A percentile compares a stretch with the other conserved stretches of the same genome.
Evolutionary conservation across 495 filamentous ascomycete genomes (phyloP).

Genomic region (Penicillium flavigenum): DNA sequence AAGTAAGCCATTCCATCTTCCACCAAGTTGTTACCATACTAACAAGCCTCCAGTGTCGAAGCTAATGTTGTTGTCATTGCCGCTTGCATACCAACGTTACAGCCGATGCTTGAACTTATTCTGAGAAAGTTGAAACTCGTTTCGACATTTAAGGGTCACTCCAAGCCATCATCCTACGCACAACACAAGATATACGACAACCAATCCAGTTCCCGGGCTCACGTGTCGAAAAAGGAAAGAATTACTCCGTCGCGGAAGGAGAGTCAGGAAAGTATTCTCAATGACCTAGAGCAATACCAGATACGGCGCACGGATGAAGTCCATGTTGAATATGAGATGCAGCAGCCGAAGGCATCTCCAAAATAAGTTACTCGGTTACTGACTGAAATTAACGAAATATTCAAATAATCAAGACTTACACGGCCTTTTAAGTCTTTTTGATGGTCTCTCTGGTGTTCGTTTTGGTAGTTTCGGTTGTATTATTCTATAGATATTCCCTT

Average conservation of each 20-base stretch:
- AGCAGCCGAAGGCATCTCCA: neutral
- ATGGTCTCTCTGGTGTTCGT: too few relatives aligned
- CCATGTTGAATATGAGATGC: constrained; percentile 7
- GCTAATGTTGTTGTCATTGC: constrained; percentile 32
- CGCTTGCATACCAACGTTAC: constrained; percentile 30
- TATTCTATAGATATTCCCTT: too few relatives aligned
- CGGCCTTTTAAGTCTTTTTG: too few relatives aligned
- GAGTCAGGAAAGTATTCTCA: constrained; percentile 7
- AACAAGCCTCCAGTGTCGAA: constrained; percentile 22
- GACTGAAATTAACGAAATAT: too few relatives aligned
- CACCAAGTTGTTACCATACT: neutral
- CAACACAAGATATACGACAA: neutral
- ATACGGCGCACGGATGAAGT: constrained; percentile 10
- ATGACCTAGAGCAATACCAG: neutral
- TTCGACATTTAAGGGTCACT: neutral
- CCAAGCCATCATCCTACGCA: neutral
- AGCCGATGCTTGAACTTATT: constrained; percentile 24
- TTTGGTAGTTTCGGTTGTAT: too few relatives aligned
- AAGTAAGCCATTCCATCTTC: neutral
- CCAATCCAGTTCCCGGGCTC: neutral
- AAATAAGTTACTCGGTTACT: neutral
- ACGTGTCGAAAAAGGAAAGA: neutral
- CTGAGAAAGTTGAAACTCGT: constrained; percentile 13
- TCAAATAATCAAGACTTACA: too few relatives aligned
- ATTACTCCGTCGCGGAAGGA: neutral